Percentiles rank a stretch among this genome's conserved stretches.
Evolutionary conservation across 2,329 filamentous ascomycete species (phyloP).

Genomic region (Sphaerostilbella broomeana): DNA sequence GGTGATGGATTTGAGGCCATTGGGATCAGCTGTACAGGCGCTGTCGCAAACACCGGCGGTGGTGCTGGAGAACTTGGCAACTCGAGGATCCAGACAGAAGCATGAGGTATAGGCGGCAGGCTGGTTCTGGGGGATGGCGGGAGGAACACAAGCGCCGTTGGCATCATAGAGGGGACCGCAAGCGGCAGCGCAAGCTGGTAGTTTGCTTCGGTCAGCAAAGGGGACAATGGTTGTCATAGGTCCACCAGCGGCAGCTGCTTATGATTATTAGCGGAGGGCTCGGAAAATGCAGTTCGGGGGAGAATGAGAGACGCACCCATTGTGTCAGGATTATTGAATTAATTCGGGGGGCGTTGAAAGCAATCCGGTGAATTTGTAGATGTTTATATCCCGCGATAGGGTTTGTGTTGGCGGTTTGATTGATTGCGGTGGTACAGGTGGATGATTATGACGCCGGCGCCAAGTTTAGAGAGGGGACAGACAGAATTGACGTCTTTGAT

Average conservation of each 20-base stretch:
- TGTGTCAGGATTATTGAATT: slow-evolving; percentile 1
- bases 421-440: too few species aligned
- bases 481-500: background rate
- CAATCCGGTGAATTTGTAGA: too few species aligned
- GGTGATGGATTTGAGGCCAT: slow-evolving; percentile 50
- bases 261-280: slow-evolving; percentile 2
- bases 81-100: slow-evolving; percentile 61
- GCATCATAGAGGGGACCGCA: slow-evolving; percentile 62
- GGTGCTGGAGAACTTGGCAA: slow-evolving; percentile 52
- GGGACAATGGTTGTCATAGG: slow-evolving; percentile 48
- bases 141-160: slow-evolving; percentile 64
- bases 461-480: background rate
- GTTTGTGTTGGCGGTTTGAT: too few species aligned
- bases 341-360: too few species aligned
- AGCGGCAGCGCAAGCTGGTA: slow-evolving; percentile 55
- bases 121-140: slow-evolving; percentile 41
- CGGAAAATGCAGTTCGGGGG: background rate
- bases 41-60: slow-evolving; percentile 56
- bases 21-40: slow-evolving; percentile 44
- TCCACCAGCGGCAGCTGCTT: slow-evolving; percentile 3
- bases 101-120: slow-evolving; percentile 56
- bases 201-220: slow-evolving; percentile 35
- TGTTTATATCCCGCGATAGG: too few species aligned
- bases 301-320: slow-evolving; percentile 30
- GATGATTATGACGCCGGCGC: slow-evolving; percentile 10